Evolutionary conservation across 2,329 filamentous ascomycete genomes (phyloP), one percentile per base, ranked within the genome.

Genomic region (Aspergillus spinulosporus): DNA sequence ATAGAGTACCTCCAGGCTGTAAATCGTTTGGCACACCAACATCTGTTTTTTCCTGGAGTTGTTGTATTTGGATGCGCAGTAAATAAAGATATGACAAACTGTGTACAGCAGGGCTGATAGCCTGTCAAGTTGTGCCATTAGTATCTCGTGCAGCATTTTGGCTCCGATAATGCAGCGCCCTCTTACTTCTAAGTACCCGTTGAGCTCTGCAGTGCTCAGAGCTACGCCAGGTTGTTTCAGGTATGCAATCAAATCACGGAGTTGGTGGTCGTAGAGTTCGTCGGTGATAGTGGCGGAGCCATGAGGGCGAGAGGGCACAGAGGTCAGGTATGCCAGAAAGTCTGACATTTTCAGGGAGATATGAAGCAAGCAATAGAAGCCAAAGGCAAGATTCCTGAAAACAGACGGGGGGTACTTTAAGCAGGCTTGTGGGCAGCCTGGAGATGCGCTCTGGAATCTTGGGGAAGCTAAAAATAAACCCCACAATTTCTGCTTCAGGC

Each of bases 51-150:
- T 74, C 69, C 64, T 74, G 67, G 32, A 66, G 34, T 42, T 59
- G 68, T 39, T 74, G 68, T 54, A 84, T 76, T 59, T 80, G 78
- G 32, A 77, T 74, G 46, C 77, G 69, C 37, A 88, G 75, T 46
- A 82, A 74, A 59, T 77, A 80, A 49, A 85, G 72, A 69, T 86
- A 88, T 6, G 82, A 76, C 59, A 88, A 77, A 14, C 82, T 82
- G 67, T 88, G 84, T 39, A 77, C 69, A 6, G 78, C 70, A 15
- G 86, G 84, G 62, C 87, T 77, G 56, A 86, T 63, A 34, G 63
- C 56, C 67, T 72, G 21, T 21, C 21, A 11, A 12, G 62, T 31
- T 5, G 28, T 48, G 40, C 44, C 36, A 36, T 15, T 42, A 21
- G 49, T 52, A 37, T 52, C n/a, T 44, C n/a, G 39, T 37, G 36